Percentiles rank a stretch among this genome's conserved stretches.
phyloP scores from a whole-genome alignment of 306 rosid species.

The Begonia masoniana region DNA sequence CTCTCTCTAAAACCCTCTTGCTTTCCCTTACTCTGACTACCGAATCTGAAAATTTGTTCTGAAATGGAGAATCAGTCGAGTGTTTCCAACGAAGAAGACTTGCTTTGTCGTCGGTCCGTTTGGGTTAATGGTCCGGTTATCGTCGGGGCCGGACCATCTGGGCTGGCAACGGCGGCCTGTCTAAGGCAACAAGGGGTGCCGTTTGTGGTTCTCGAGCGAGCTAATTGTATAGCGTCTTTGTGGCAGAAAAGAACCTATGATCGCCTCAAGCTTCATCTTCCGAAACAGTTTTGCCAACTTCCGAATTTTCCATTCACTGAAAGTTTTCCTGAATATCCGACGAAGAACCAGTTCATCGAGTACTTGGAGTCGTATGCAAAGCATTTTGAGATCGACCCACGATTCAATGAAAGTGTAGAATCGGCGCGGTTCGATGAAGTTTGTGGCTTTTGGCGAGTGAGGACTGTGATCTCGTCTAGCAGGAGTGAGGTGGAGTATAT shows the following conservation, averaged over 20 bases:
- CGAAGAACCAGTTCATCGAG: constrained; percentile 60
- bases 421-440: constrained; percentile 62
- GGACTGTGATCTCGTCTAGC: constrained; percentile 23
- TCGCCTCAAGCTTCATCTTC: constrained; percentile 87
- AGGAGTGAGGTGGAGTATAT: constrained; percentile 60
- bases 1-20: not conserved
- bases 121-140: constrained; percentile 87
- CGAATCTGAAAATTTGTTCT: not conserved
- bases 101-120: constrained; percentile 40
- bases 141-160: constrained; percentile 92
- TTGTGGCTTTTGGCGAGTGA: constrained; percentile 72
- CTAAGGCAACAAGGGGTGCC: constrained; percentile 82
- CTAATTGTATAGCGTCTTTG: constrained; percentile 80
- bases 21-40: too few species aligned
- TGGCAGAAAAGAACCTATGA: constrained; percentile 92
- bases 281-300: constrained; percentile 79
- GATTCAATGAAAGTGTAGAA: constrained; percentile 66
- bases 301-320: constrained; percentile 77
- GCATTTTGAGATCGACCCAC: constrained; percentile 58
- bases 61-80: constrained; percentile 62
- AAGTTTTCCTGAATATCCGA: constrained; percentile 76
- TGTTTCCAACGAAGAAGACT: constrained; percentile 35
- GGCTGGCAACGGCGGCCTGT: constrained; percentile 94
- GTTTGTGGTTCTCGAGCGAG: constrained; percentile 60
- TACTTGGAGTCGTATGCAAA: constrained; percentile 72